phyloP scores from a whole-genome alignment of 148 eudicot species.

The Fallopia convolvulus region DNA sequence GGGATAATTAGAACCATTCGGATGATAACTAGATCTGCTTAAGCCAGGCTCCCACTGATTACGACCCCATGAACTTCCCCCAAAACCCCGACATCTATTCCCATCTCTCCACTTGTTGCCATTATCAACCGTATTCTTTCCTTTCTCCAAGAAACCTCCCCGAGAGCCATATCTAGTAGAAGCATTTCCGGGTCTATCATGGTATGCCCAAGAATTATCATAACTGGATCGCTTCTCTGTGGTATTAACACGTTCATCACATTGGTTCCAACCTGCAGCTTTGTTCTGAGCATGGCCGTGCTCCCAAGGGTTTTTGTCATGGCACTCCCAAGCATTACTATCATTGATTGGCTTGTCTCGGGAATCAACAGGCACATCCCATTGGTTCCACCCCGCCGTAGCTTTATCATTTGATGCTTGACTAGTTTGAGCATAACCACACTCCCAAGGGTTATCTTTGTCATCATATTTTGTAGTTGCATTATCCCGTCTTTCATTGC shows the following conservation, averaged over 20 bases:
- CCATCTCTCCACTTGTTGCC: conserved; percentile 13
- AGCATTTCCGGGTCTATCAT: not conserved
- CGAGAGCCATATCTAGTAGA: conserved; percentile 20
- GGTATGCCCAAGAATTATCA: conserved; percentile 32
- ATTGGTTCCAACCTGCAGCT: conserved; percentile 26
- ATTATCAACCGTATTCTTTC: conserved; percentile 1
- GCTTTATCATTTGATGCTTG: conserved; percentile 5
- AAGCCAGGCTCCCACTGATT: conserved; percentile 12
- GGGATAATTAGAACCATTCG: conserved; percentile 5
- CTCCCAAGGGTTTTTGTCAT: conserved; percentile 33
- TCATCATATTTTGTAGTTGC: not conserved
- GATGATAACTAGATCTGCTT: conserved; percentile 16
- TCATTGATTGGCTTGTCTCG: not conserved
- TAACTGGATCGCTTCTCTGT: conserved; percentile 13
- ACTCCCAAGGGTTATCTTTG: conserved; percentile 16
- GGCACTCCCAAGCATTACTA: conserved; percentile 12
- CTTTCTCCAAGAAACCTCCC: conserved; percentile 18
- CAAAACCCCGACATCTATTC: conserved; percentile 20
- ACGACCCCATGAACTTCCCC: conserved; percentile 22
- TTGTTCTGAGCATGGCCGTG: conserved; percentile 20
- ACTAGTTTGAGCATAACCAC: not conserved
- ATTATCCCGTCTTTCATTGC: not conserved
- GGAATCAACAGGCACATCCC: conserved; percentile 2
- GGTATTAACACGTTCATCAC: conserved; percentile 17
- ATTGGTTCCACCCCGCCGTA: not conserved